phyloP scores from a whole-genome alignment of 805 yeast genomes.

The Candida maris region DNA sequence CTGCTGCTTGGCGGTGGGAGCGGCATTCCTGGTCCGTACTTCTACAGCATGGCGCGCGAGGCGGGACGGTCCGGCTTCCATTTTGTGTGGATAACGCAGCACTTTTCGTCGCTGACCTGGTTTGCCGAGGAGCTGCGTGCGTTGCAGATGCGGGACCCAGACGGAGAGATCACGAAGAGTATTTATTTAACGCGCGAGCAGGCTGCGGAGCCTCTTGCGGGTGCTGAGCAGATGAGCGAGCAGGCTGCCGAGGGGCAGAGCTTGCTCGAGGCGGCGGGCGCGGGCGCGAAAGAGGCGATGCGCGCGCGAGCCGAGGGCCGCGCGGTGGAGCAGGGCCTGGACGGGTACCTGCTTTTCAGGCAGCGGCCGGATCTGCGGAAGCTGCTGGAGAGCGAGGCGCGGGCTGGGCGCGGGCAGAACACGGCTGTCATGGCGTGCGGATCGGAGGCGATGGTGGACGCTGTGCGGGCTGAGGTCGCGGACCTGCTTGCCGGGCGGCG shows the following conservation, averaged over 20 bases:
- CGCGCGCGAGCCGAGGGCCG: conserved; percentile 32
- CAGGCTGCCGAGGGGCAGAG: conserved; percentile 4
- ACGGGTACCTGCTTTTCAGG: conserved; percentile 31
- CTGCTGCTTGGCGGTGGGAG: conserved; percentile 54
- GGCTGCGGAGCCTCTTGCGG: neutral
- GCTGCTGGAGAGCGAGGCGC: conserved; percentile 17
- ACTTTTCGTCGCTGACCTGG: conserved; percentile 39
- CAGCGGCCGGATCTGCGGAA: conserved; percentile 12
- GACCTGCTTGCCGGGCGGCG: conserved; percentile 22
- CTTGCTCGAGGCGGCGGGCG: conserved; percentile 2
- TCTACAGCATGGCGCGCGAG: conserved; percentile 37
- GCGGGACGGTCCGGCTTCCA: conserved; percentile 26
- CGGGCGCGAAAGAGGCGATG: conserved; percentile 2
- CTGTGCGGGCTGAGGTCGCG: conserved; percentile 41
- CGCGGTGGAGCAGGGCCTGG: conserved; percentile 29
- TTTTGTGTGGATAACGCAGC: conserved; percentile 48
- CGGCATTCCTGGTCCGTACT: conserved; percentile 53
- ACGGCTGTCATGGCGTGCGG: conserved; percentile 55
- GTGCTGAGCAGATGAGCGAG: neutral
- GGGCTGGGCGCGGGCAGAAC: conserved; percentile 31
- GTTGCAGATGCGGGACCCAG: conserved; percentile 14
- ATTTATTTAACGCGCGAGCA: conserved; percentile 24
- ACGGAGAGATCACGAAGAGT: conserved; percentile 12
- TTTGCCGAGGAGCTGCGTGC: conserved; percentile 39
- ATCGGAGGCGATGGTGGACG: conserved; percentile 51